Conservation (phyloP, 805 yeast species). For the Saccharomycopsis javanensis region DNA sequence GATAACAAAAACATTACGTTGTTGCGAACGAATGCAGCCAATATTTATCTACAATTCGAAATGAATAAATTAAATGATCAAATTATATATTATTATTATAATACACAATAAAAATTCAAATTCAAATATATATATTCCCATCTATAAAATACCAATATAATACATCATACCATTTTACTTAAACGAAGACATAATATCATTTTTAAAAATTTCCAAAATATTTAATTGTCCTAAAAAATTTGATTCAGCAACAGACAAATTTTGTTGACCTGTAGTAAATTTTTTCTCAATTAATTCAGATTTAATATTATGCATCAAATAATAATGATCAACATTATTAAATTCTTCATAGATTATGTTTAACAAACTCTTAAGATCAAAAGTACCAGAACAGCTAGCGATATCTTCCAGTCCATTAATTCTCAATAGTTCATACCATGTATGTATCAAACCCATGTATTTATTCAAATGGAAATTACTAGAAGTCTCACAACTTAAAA, state of each 20-base stretch:
- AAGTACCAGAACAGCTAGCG: not conserved
- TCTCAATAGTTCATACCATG: constrained; percentile 13
- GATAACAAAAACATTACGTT: not conserved
- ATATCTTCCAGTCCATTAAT: not conserved
- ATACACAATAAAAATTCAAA: not conserved
- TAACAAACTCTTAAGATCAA: not conserved
- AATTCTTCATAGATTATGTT: constrained; percentile 8
- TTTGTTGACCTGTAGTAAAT: not conserved
- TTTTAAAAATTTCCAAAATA: constrained; percentile 5
- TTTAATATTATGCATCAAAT: constrained; percentile 14
- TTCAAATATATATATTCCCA: not conserved
- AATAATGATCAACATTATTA: constrained; percentile 16
- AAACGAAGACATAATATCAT: not conserved
- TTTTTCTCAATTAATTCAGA: constrained; percentile 6
- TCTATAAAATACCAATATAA: not conserved
- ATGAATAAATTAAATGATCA: not conserved
- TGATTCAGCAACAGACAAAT: constrained; percentile 1
- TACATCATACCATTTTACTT: not conserved
- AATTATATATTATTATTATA: no score
- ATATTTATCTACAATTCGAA: not conserved
- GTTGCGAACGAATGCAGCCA: no score
- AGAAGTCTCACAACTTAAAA: constrained; percentile 7
- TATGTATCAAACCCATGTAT: constrained; percentile 13
- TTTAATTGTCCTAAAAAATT: constrained; percentile 8
- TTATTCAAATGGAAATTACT: constrained; percentile 5